Evolutionary conservation across 306 rosid species (phyloP), one percentile per base, ranked within the genome.

Genomic region (Castanea mollissima): DNA sequence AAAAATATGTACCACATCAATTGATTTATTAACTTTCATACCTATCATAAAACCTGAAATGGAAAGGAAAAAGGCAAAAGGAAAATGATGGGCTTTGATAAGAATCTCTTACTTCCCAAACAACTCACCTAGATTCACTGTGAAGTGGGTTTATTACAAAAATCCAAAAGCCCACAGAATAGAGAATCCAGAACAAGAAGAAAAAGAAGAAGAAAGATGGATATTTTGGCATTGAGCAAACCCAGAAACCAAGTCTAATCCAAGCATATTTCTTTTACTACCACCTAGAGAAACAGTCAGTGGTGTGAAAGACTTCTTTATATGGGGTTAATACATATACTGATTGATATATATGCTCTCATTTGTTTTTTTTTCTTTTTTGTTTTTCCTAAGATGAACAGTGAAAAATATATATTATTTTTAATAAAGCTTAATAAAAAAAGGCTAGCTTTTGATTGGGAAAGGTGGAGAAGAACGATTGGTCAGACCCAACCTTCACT

Each of bases 401-500:
- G 20, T 14, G 41, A 74, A 44, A 46, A 7, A 31, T 20, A 12
- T 49, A 4, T 32, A 75, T 23, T 51, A 41, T 65, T n/a, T 73
- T 5, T 31, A 44, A 64, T 1, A 60, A 57, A 74, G 38, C 58
- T 54, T 38, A 78, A 72, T 25, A 12, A 2, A 34, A 77, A 81
- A 90, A 86, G 84, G 76, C 72, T 79, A 84, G 83, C 12, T 46
- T 56, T 78, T 85, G 86, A 88, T 85, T 74, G 89, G 82, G 79
- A 86, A 81, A 83, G 85, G 83, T 89, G 87, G 87, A 70, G 76
- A 69, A 46, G 80, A 71, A 77, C 67, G 38, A 86, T 87, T 85
- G 87, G 89, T 35, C 34, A 25, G 73, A 52, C 67, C 58, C 86
- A 82, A 83, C 83, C 76, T 74, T 80, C 78, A 60, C 79, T 54